Percentiles rank a stretch among this genome's conserved stretches.
Conservation (phyloP, 441 rosid species). For the Syzygium malaccense region DNA sequence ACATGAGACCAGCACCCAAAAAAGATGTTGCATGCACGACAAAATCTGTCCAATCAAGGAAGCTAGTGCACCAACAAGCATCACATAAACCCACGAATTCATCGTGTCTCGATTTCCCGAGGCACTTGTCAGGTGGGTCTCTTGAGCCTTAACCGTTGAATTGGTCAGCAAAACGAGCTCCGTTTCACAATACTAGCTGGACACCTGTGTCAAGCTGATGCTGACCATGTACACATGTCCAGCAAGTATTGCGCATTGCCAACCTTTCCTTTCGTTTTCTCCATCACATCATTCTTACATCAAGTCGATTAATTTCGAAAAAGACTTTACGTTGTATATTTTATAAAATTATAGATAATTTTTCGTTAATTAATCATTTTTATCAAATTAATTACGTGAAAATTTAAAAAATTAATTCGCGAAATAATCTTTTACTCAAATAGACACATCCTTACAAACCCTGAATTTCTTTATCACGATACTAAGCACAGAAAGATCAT, state of each 20-base stretch:
- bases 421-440: background rate
- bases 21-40: background rate
- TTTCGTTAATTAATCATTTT: background rate
- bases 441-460: background rate
- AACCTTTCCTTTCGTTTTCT: background rate
- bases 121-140: background rate
- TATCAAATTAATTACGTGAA: background rate
- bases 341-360: too few species aligned
- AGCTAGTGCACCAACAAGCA: background rate
- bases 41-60: background rate
- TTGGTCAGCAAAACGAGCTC: background rate
- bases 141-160: background rate
- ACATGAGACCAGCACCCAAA: background rate
- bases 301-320: too few species aligned
- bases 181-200: background rate
- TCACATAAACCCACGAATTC: background rate
- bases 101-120: background rate
- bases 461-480: background rate
- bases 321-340: too few species aligned
- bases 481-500: background rate
- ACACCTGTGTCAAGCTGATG: background rate
- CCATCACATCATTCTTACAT: background rate
- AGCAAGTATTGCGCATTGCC: background rate
- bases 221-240: background rate
- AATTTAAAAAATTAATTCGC: background rate